These are phyloP conservation scores for Pistacia integerrima DNA, from an alignment of 345 rosid genomes.

Conservation along the genomic window DNA sequence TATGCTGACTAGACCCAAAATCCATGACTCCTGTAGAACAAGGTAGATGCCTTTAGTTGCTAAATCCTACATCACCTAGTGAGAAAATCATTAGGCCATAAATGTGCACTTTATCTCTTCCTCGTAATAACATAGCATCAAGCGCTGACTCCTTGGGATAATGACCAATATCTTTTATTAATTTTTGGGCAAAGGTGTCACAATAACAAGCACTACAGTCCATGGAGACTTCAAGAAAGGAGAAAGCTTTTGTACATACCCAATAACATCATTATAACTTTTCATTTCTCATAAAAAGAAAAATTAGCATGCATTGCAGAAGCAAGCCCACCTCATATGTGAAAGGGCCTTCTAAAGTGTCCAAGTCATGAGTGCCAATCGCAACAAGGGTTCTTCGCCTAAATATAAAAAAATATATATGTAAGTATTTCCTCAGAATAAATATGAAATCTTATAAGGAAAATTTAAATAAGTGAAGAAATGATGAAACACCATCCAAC, in stretches of 20 bases:
- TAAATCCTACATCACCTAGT: background rate
- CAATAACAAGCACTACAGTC: background rate
- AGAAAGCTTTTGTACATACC: no score
- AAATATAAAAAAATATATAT: conserved; percentile 17
- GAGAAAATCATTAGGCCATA: background rate
- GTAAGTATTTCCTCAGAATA: conserved; percentile 1
- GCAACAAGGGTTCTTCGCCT: conserved; percentile 91
- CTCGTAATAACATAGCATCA: background rate
- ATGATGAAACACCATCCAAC: background rate
- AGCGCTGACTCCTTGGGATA: no score
- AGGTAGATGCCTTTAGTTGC: background rate
- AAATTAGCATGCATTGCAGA: conserved; percentile 9
- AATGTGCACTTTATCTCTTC: background rate
- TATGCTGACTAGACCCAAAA: background rate
- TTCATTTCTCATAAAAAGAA: background rate
- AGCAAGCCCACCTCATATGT: conserved; percentile 77
- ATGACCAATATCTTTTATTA: no score
- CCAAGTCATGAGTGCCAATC: conserved; percentile 97
- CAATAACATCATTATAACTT: no score
- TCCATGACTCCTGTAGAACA: background rate
- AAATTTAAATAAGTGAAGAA: background rate
- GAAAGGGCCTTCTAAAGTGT: conserved; percentile 84
- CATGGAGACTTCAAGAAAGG: background rate
- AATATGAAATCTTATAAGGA: background rate
- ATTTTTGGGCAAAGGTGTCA: background rate